Base-by-base conservation (phyloP, 352 stramenopile species). In the Globisporangium middletonii region DNA sequence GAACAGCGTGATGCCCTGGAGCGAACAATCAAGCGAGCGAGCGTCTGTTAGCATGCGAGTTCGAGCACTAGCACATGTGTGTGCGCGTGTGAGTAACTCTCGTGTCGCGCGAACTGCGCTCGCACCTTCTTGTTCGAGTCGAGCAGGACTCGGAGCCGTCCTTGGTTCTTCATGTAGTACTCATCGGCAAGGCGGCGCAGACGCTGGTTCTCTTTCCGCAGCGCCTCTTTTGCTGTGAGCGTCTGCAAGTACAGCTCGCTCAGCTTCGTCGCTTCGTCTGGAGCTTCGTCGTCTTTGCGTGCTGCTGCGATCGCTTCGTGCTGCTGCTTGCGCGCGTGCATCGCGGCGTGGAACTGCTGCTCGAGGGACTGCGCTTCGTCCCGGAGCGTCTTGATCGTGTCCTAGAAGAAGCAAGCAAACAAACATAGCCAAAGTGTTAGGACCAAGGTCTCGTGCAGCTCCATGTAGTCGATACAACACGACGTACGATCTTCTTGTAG, bases 161-260 rank as follows among this genome's bases (percentile, higher is more conserved):
- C 75, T 55, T 88, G 77, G 66, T 88, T 88, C 65, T 88, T 88
- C 77, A 88, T 86, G 72, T 86, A 88, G 63, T 83, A 81, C 69
- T 86, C 75, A 62, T 88, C 77, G 0, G 77, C 77, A 19, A 86
- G 71, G 9, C 72, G 73, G 35, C 77, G 75, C 38, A 88, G 73
- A n/a, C 73, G 75, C 27, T 70, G 64, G 62, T 88, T 86, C 69
- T 88, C 77, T 64, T 83, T 68, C 26, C 75, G 75, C 50, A 88
- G 66, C 41, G 65, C 58, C 56, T 88, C 77, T 57, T 86, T 88
- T 12, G 65, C 66, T 28, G 68, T 67, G 27, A 81, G 60, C 50
- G 64, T 74, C 42, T 75, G 61, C 45, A 81, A 58, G 67, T 79
- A 79, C 33, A 79, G 47, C 35, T 74, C 63, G 23, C 67, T 68